Conservation (phyloP, 768 basidiomycete species). For the Dioszegia hungarica region DNA sequence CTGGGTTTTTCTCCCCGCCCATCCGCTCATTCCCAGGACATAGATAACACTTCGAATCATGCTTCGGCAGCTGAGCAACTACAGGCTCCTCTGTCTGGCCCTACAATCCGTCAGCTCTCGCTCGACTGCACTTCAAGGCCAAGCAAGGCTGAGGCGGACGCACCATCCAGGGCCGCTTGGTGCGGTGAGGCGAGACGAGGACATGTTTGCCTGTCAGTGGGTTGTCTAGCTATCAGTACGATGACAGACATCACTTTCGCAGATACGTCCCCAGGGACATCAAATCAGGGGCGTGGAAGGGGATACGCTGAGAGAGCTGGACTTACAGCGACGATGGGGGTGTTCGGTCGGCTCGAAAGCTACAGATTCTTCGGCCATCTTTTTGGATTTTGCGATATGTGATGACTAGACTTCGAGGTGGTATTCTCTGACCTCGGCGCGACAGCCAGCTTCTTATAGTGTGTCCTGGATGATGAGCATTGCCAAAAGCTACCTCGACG, state of each 20-base stretch:
- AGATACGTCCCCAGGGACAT: too few species aligned
- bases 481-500: too few species aligned
- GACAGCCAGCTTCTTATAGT: too few species aligned
- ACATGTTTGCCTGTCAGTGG: slow-evolving; percentile 71
- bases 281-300: too few species aligned
- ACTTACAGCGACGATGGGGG: slow-evolving; percentile 44
- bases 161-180: slow-evolving; percentile 72
- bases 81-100: slow-evolving; percentile 74
- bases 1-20: slow-evolving; percentile 64
- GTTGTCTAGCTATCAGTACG: slow-evolving; percentile 59
- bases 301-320: too few species aligned
- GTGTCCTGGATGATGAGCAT: too few species aligned
- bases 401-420: too few species aligned
- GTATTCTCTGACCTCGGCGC: too few species aligned
- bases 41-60: slow-evolving; percentile 65
- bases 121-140: not conserved
- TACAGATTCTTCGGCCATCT: not conserved
- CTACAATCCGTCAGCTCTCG: slow-evolving; percentile 38
- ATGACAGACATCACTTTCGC: too few species aligned
- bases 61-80: slow-evolving; percentile 55
- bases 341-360: slow-evolving; percentile 36
- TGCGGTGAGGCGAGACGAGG: slow-evolving; percentile 84
- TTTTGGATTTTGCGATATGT: not conserved
- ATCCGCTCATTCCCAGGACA: slow-evolving; percentile 79
- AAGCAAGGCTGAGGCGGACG: too few species aligned